Evolutionary conservation across 495 filamentous ascomycete species (phyloP), one percentile per base, ranked within the genome.

Genomic region (Aspergillus incahuasiensis): DNA sequence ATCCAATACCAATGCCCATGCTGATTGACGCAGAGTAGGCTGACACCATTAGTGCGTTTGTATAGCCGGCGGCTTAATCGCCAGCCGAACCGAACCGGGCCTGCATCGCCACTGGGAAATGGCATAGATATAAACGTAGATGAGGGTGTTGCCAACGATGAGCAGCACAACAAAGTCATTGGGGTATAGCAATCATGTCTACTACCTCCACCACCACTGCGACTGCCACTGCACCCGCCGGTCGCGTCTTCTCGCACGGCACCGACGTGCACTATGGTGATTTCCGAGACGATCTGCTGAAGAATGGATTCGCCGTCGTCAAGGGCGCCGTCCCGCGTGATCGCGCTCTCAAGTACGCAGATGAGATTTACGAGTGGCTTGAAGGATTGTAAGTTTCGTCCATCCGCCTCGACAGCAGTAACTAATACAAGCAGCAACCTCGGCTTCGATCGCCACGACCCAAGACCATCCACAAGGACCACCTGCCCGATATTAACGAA

Each of bases 401-500:
- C 21, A 7, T 35, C 6, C 13, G 6, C 12, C 6, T 35, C 19
- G 16, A 20, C 52, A 21, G 19, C 32, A 11, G 13, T 5, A 5
- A 35, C 32, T 21, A 40, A 30, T 12, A 43, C 18, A 16, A 2
- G 15, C 48, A 72, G 71, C 43, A 58, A 64, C 16, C 65, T 74
- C 15, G 74, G 72, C 1, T 75, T 65, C 49, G 56, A 72, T 6
- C 66, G 70, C 12, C 58, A 71, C 24, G 70, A 77, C 67, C 54
- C 13, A 63, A 64, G 15, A 77, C 70, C 22, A 59, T 66, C 4
- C 32, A 35, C 32, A 35, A 35, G 47, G 63, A 69, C 47, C 62
- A 71, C 1, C 63, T 77, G 6, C 72, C 72, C 7, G 44, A 69
- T 9, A 72, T 73, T 49, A 72, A 65, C 43, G 67, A 76, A 11